Percentiles rank a stretch among this genome's conserved stretches.
Evolutionary conservation across 768 basidiomycete species (phyloP).

Genomic region (Terana coerulea): DNA sequence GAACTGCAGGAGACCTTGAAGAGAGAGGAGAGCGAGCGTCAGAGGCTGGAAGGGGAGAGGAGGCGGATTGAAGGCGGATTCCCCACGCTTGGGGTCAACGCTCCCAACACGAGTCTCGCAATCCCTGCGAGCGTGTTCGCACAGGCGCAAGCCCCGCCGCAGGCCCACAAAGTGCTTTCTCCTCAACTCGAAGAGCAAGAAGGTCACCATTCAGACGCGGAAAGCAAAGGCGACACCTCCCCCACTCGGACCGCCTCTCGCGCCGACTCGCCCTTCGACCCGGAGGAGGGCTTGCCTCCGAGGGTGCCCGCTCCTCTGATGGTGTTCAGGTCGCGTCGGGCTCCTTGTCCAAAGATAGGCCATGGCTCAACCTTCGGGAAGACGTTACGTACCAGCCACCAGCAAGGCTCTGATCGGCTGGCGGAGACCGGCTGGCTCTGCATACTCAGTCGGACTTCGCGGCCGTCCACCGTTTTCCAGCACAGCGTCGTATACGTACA

Average conservation of each 20-base stretch:
- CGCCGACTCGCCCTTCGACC: not conserved
- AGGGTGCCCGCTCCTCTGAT: not conserved
- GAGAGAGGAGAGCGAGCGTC: not conserved
- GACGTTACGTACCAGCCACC: not conserved
- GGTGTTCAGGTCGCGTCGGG: too few species aligned
- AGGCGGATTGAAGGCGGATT: not conserved
- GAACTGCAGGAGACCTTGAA: not conserved
- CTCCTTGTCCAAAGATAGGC: not conserved
- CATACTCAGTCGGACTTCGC: too few species aligned
- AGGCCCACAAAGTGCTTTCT: slow-evolving; percentile 2
- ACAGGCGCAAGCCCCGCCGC: too few species aligned
- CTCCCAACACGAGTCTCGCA: not conserved
- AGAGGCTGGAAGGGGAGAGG: not conserved
- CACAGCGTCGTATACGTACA: too few species aligned
- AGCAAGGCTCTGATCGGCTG: slow-evolving; percentile 1
- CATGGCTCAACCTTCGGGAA: slow-evolving; percentile 2
- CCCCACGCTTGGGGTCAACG: not conserved
- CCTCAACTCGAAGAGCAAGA: not conserved
- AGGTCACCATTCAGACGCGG: not conserved
- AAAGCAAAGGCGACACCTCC: not conserved
- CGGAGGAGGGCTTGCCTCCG: not conserved
- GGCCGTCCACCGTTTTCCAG: too few species aligned
- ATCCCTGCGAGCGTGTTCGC: too few species aligned
- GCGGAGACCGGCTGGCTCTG: too few species aligned
- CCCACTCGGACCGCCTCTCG: not conserved